Conservation (phyloP, 1,284 basidiomycete genomes). For the Papiliotrema terrestris region DNA sequence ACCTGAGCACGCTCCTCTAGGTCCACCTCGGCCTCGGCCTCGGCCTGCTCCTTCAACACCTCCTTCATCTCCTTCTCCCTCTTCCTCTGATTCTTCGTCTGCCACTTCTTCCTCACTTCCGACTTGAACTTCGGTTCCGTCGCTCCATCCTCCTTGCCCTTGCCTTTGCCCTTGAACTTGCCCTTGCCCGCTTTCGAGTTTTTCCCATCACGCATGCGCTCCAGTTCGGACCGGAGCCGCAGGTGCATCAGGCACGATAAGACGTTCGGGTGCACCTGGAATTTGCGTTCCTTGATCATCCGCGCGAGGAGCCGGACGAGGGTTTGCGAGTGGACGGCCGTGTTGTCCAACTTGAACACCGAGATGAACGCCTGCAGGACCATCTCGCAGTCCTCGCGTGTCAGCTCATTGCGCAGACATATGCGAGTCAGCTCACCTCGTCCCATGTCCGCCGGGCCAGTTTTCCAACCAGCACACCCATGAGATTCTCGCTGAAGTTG, state of each 20-base stretch:
- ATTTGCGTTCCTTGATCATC: slow-evolving; percentile 93
- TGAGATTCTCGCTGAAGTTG: slow-evolving; percentile 93
- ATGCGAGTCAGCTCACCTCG: slow-evolving; percentile 55
- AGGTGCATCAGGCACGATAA: slow-evolving; percentile 81
- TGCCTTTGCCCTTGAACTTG: slow-evolving; percentile 50
- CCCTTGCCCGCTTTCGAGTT: slow-evolving; percentile 49
- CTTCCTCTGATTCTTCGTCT: slow-evolving; percentile 85
- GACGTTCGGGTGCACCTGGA: slow-evolving; percentile 84
- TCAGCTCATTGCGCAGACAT: not conserved
- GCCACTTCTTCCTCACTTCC: slow-evolving; percentile 61
- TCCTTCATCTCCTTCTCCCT: slow-evolving; percentile 75
- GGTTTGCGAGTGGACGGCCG: slow-evolving; percentile 78
- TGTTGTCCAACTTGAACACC: slow-evolving; percentile 75
- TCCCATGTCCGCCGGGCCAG: slow-evolving; percentile 86
- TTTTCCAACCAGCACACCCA: slow-evolving; percentile 77
- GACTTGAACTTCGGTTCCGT: slow-evolving; percentile 56
- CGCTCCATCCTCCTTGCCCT: slow-evolving; percentile 49
- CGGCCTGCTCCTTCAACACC: slow-evolving; percentile 82
- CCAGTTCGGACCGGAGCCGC: slow-evolving; percentile 82
- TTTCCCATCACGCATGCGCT: slow-evolving; percentile 54
- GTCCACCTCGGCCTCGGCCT: slow-evolving; percentile 92
- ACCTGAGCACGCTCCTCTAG: slow-evolving; percentile 80
- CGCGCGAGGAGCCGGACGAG: slow-evolving; percentile 86
- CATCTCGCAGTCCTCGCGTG: slow-evolving; percentile 65
- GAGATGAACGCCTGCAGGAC: slow-evolving; percentile 75